phyloP scores from a whole-genome alignment of 2,329 filamentous ascomycete genomes.

The Fusarium odoratissimum region DNA sequence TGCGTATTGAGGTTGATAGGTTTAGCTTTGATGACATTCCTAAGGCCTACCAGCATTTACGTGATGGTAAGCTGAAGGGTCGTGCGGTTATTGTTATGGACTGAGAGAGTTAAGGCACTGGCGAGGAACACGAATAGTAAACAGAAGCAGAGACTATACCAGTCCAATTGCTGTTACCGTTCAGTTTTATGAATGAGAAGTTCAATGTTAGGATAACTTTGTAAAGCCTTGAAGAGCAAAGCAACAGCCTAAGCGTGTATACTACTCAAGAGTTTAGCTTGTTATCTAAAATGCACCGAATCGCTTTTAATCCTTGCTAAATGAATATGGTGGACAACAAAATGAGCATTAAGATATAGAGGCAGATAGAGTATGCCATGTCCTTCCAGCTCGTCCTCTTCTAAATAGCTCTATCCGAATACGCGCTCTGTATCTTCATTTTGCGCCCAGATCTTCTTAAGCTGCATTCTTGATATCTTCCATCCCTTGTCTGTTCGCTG shows the following conservation, averaged over 20 bases:
- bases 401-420: background rate
- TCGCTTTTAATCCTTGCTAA: background rate
- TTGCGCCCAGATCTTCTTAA: background rate
- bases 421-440: background rate
- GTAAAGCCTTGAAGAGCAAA: fast-evolving
- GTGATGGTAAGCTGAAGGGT: background rate
- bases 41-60: background rate
- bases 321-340: background rate
- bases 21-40: background rate
- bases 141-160: background rate
- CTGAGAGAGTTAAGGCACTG: fast-evolving
- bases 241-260: background rate
- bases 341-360: background rate
- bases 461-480: background rate
- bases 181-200: background rate
- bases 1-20: background rate
- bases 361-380: background rate
- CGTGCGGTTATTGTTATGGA: background rate
- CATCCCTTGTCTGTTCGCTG: background rate
- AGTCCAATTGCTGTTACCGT: background rate
- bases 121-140: fast-evolving
- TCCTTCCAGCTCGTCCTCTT: background rate
- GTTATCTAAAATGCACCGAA: background rate
- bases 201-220: background rate
- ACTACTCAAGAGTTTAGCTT: fast-evolving